Base-by-base conservation (phyloP, 495 filamentous ascomycete species). In the Entonaema liquescens region DNA sequence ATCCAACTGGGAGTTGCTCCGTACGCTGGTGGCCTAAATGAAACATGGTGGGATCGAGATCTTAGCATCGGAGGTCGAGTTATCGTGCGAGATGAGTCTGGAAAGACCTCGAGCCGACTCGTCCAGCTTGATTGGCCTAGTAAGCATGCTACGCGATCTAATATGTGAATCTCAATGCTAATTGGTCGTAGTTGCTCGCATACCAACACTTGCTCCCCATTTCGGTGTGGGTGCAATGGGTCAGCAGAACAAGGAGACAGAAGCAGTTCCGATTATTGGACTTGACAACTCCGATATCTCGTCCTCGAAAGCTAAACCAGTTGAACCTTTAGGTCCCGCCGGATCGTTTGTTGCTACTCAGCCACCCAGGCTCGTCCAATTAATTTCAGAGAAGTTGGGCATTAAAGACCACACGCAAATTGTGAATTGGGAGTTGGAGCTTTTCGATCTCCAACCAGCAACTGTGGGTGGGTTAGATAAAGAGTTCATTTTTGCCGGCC, bases 351-450 rank as follows among this genome's bases (percentile, higher is more conserved):
- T 85, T 19, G 81, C 90, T 8, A 95, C 90, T 2, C 95, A 99
- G 73, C 94, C 95, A 0, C 86, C 89, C 49, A 89, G 89, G 52
- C 86, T 99, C 11, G 93, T 98, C 55, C 90, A 90, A 75, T 88
- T 93, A 12, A 96, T 99, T 77, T 87, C 89, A 21, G 81, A 82
- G 5, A 86, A 95, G 74, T 86, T 98, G 31, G 84, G 83, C 4
- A 88, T 97, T 68, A 81, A 83, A 12, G 88, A 93, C 74, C 84
- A 84, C 80, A 81, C 81, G 78, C 87, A 83, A 59, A 97, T 99
- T 65, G 80, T 98, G 26, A 95, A 93, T 79, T 99, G 95, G 95
- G 95, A 99, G 74, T 87, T 98, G n/a, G 95, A 99, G 79, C 90
- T 99, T 33, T 99, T 89, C 76, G 95, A 99, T 79, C 90, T 86